A percentile compares a stretch with the other conserved stretches of the same genome.
These are phyloP conservation scores for Suhomyces canberraensis DNA, from an alignment of 805 yeast species.

Conservation along the genomic window DNA sequence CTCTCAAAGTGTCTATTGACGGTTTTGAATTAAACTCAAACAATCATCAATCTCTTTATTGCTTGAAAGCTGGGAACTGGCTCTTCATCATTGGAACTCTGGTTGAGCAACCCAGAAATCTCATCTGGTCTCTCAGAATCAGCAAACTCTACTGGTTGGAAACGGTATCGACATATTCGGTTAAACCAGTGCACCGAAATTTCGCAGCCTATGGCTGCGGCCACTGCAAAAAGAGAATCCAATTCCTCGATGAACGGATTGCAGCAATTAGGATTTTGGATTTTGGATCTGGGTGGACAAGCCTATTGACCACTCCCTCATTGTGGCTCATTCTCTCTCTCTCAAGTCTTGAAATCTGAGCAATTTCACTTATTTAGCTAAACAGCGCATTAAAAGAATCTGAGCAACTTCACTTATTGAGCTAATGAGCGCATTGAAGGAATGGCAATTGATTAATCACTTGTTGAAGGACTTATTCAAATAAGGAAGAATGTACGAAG, in stretches of 20 bases:
- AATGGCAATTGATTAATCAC: slow-evolving; percentile 16
- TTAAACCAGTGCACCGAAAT: not conserved
- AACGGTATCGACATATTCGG: slow-evolving; percentile 16
- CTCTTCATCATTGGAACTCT: no score
- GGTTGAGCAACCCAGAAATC: slow-evolving; percentile 23
- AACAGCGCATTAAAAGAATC: slow-evolving; percentile 18
- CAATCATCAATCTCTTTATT: no score
- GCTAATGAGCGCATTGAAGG: slow-evolving; percentile 17
- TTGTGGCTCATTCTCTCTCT: slow-evolving; percentile 24
- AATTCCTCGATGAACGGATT: slow-evolving; percentile 17
- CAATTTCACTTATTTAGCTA: slow-evolving; percentile 19
- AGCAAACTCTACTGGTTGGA: slow-evolving; percentile 18
- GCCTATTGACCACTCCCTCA: slow-evolving; percentile 23
- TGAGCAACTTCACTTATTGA: slow-evolving; percentile 20
- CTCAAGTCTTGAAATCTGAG: slow-evolving; percentile 20
- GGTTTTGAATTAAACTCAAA: no score
- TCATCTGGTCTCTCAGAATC: slow-evolving; percentile 24
- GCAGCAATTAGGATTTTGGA: slow-evolving; percentile 24
- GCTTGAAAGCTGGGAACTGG: no score
- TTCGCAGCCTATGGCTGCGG: not conserved
- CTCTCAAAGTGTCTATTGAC: no score
- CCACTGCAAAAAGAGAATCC: slow-evolving; percentile 18
- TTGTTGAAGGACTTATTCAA: slow-evolving; percentile 19
- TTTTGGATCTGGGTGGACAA: slow-evolving; percentile 21
- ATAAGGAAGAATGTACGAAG: slow-evolving; percentile 34